Evolutionary conservation across 2,329 filamentous ascomycete genomes (phyloP).

Genomic region (Metarhizium sp.): DNA sequence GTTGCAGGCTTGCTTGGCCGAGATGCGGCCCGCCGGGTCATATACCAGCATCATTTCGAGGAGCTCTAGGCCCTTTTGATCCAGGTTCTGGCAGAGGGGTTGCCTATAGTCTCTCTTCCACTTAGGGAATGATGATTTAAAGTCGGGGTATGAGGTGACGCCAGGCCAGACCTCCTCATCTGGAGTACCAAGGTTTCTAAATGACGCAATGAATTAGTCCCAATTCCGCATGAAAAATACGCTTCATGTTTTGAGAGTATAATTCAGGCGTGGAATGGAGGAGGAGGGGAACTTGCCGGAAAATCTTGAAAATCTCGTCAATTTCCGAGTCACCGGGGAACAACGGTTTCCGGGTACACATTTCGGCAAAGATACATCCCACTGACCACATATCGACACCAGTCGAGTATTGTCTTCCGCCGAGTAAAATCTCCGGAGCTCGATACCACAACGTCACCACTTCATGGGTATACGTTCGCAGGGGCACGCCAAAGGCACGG

Average conservation of each 20-base stretch:
- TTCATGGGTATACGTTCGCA: conserved; percentile 90
- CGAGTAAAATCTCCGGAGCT: conserved; percentile 80
- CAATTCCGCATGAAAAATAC: background rate
- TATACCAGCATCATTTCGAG: conserved; percentile 68
- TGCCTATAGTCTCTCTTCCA: conserved; percentile 65
- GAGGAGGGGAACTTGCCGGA: conserved; percentile 52
- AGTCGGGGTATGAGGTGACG: conserved; percentile 90
- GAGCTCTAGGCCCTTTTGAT: conserved; percentile 61
- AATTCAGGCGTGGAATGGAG: background rate
- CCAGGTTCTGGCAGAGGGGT: conserved; percentile 61
- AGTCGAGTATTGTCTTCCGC: conserved; percentile 85
- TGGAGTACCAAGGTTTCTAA: conserved; percentile 70
- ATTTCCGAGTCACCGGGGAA: conserved; percentile 79
- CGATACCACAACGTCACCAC: conserved; percentile 94
- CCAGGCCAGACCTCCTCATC: conserved; percentile 78
- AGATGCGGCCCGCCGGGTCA: conserved; percentile 78
- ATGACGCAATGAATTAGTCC: background rate
- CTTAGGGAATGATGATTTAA: conserved; percentile 86
- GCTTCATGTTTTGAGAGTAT: background rate
- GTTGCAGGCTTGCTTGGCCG: conserved; percentile 75
- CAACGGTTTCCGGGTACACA: conserved; percentile 87
- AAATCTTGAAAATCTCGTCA: conserved; percentile 42
- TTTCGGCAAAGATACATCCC: conserved; percentile 91
- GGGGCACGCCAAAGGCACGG: conserved; percentile 80
- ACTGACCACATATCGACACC: conserved; percentile 96